Evolutionary conservation across 1,139 yeast genomes (phyloP).

Genomic region (Debaryomyces psychrophilus): DNA sequence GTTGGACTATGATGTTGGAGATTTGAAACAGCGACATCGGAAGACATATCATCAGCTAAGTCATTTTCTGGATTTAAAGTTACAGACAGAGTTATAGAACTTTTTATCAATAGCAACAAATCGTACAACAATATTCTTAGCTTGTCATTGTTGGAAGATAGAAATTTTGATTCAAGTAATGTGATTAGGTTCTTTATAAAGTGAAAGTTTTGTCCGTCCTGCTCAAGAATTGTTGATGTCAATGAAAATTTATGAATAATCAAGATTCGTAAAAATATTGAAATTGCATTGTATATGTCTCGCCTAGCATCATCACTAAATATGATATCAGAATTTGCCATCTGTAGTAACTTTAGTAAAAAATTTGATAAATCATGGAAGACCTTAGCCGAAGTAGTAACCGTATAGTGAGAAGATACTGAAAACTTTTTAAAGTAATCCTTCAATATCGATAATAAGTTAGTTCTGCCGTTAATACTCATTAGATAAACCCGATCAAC

Average conservation of each 20-base stretch:
- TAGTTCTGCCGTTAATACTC: slow-evolving; percentile 9
- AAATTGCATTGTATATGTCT: slow-evolving; percentile 26
- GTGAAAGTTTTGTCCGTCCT: slow-evolving; percentile 36
- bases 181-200: slow-evolving; percentile 50
- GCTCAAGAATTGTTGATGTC: slow-evolving; percentile 33
- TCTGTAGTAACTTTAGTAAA: slow-evolving; percentile 21
- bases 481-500: slow-evolving; percentile 14
- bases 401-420: slow-evolving; percentile 28
- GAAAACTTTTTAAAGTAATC: slow-evolving; percentile 47
- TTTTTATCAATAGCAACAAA: slow-evolving; percentile 58
- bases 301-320: slow-evolving; percentile 12
- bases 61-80: slow-evolving; percentile 19
- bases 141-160: slow-evolving; percentile 47
- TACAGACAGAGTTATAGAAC: slow-evolving; percentile 30
- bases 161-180: slow-evolving; percentile 46
- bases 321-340: slow-evolving; percentile 16
- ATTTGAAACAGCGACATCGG: slow-evolving; percentile 10
- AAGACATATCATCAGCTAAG: slow-evolving; percentile 18
- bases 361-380: slow-evolving; percentile 25
- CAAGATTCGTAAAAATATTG: slow-evolving; percentile 57
- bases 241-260: slow-evolving; percentile 58
- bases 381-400: slow-evolving; percentile 24
- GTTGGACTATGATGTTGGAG: slow-evolving; percentile 9
- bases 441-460: slow-evolving; percentile 34
- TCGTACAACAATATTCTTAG: slow-evolving; percentile 66